Base-by-base conservation (phyloP, 1,139 yeast genomes). In the Saccharomyces uvarum region DNA sequence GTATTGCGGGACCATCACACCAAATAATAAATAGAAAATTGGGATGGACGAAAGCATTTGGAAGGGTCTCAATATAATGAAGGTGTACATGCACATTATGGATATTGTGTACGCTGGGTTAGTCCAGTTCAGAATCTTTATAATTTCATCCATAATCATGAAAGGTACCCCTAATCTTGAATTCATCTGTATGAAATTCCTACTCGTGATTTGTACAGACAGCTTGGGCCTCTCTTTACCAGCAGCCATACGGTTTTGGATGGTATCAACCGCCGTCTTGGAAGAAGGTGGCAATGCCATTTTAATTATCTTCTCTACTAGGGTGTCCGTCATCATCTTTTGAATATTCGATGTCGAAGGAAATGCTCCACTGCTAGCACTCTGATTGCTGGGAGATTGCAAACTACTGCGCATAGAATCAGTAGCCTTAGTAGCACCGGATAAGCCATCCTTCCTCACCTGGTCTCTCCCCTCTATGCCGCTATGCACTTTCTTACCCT, bases 221-320 rank as follows among this genome's bases (percentile, higher is more conserved):
- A 89, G 72, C 16, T 82, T 81, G 0, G 96, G 95, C 52, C 95
- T 70, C 19, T 75, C 70, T 58, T 80, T 80, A 56, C 87, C 89
- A 59, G 79, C 78, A 53, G 75, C 79, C 26, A 81, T 72, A 56
- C 95, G 69, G 21, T 76, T 77, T 49, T 77, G 73, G 9, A 81
- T 70, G 6, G 68, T 61, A 11, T 61, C 66, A 16, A 67, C 75
- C 2, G 71, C 69, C 28, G 67, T 57, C 52, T 75, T 75, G 2
- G 82, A 74, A 13, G 84, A 76, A 4, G 86, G 77, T 0, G 95
- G 95, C 38, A 88, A 73, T 4, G 90, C 83, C 83, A 87, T 82
- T 29, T 81, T 74, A 2, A 88, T 74, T 46, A 87, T 73, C 62
- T 82, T 79, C 63, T 88, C 96, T 61, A 88, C 77, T 52, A 88